A percentile compares a stretch with the other conserved stretches of the same genome.
phyloP scores from a whole-genome alignment of 2,329 filamentous ascomycete genomes.

The Colletotrichum scovillei region DNA sequence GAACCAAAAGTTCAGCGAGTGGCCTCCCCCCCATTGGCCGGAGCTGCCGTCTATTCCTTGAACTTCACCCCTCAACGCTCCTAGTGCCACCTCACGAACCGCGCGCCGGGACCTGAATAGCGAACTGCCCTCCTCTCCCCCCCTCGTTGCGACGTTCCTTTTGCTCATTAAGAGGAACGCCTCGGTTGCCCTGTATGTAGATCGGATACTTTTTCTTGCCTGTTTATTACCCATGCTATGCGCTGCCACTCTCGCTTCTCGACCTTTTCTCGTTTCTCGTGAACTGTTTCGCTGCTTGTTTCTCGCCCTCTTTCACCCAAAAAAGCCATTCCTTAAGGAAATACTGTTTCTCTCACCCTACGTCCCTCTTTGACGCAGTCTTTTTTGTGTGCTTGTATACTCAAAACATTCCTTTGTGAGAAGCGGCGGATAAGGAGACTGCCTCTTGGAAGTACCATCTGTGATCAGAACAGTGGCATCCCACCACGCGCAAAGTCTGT shows the following conservation, averaged over 20 bases:
- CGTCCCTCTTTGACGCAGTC: neutral
- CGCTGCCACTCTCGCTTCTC: neutral
- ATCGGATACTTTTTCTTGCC: neutral
- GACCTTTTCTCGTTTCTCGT: neutral
- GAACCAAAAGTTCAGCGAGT: neutral
- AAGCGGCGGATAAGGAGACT: neutral
- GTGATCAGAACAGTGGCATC: neutral
- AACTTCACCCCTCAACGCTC: neutral
- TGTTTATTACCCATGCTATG: neutral
- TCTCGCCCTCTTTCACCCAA: neutral
- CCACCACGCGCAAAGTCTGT: too few species aligned
- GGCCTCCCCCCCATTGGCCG: neutral
- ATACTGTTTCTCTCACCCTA: neutral
- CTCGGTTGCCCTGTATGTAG: neutral
- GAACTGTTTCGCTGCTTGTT: neutral
- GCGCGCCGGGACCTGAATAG: neutral
- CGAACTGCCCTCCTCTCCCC: neutral
- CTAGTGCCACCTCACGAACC: neutral
- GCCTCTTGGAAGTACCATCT: too few species aligned
- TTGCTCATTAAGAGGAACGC: neutral
- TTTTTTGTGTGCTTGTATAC: neutral
- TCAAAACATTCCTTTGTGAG: neutral
- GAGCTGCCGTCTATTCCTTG: neutral
- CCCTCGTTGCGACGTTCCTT: neutral
- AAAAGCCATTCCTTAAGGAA: neutral